Percentiles rank a stretch among this genome's conserved stretches.
Evolutionary conservation across 192 early-diverging fungal genomes (phyloP).

Genomic region (Blastocladiella britannica): DNA sequence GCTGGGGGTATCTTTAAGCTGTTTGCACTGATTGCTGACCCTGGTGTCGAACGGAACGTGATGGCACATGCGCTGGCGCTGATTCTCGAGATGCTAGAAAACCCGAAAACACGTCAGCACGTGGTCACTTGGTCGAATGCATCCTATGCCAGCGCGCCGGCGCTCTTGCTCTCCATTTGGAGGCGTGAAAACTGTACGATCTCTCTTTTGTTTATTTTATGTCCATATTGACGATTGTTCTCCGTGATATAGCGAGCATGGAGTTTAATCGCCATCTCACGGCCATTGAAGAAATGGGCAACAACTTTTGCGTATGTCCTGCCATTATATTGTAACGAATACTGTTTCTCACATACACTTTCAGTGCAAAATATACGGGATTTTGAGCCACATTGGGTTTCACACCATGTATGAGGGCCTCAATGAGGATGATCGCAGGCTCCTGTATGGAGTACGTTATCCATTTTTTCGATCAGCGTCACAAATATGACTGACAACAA

Average conservation of each 20-base stretch:
- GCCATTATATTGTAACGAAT: neutral
- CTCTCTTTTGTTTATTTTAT: no score
- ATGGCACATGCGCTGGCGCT: neutral
- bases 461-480: no score
- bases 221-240: no score
- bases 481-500: no score
- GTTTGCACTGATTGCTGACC: neutral
- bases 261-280: neutral
- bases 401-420: neutral
- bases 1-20: neutral
- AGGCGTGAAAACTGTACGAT: neutral
- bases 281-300: neutral
- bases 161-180: slow-evolving; percentile 2
- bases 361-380: neutral
- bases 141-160: neutral
- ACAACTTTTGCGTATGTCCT: neutral
- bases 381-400: neutral
- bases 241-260: neutral
- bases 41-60: neutral
- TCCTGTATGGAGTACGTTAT: no score
- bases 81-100: slow-evolving; percentile 1
- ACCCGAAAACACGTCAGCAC: slow-evolving; percentile 1
- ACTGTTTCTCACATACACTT: no score
- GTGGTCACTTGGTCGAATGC: neutral
- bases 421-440: no score